phyloP scores from a whole-genome alignment of 805 yeast species.

The Saccharomycopsis amapae region DNA sequence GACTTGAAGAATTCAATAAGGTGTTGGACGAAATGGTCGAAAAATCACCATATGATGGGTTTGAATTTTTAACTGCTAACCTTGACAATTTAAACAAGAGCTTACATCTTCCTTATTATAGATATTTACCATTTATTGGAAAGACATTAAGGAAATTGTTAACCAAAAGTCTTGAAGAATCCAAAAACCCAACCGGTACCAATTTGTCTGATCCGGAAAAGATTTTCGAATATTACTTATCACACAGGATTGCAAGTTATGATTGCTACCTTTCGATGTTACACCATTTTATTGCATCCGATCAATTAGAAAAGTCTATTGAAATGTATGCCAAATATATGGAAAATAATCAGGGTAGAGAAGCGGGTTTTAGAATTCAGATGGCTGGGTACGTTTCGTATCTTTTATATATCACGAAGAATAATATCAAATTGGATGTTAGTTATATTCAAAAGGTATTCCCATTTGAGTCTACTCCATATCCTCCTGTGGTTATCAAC shows the following conservation, averaged over 20 bases:
- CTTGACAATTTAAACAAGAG: background rate
- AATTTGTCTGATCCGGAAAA: background rate
- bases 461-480: background rate
- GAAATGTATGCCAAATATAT: slow-evolving; percentile 5
- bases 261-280: slow-evolving; percentile 7
- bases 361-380: background rate
- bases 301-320: slow-evolving; percentile 10
- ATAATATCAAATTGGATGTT: slow-evolving; percentile 4
- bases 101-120: background rate
- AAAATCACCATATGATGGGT: slow-evolving; percentile 5
- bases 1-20: background rate
- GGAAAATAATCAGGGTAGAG: background rate
- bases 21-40: slow-evolving; percentile 1
- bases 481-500: background rate
- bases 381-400: slow-evolving; percentile 10
- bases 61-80: slow-evolving; percentile 8
- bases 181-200: slow-evolving; percentile 1
- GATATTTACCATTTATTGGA: background rate
- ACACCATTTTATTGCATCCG: slow-evolving; percentile 1
- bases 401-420: slow-evolving; percentile 5
- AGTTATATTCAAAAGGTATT: slow-evolving; percentile 3
- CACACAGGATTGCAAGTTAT: slow-evolving; percentile 5
- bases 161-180: slow-evolving; percentile 4
- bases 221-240: slow-evolving; percentile 8
- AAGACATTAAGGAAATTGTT: background rate